Evolutionary conservation across 106 monocot genomes (phyloP).

Genomic region (Dendrobium catenatum): DNA sequence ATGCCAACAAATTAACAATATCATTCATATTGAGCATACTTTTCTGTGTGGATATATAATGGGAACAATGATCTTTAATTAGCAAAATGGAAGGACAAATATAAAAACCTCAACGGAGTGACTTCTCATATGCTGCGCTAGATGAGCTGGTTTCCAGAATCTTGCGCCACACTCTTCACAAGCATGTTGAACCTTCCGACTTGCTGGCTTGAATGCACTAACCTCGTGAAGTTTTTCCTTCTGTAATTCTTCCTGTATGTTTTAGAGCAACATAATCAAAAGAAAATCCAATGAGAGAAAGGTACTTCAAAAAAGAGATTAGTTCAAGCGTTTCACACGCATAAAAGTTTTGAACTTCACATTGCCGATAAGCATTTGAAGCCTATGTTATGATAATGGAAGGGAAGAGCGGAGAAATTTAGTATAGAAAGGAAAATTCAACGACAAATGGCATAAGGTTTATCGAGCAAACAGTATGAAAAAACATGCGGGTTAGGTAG

Average conservation of each 20-base stretch:
- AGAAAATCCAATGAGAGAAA: background rate
- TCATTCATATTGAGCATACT: background rate
- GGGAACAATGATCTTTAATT: background rate
- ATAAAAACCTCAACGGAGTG: background rate
- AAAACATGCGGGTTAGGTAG: background rate
- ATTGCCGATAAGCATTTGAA: too few species aligned
- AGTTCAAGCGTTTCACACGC: background rate
- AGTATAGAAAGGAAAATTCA: too few species aligned
- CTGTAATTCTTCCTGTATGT: background rate
- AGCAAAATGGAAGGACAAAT: background rate
- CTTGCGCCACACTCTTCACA: slow-evolving; percentile 6
- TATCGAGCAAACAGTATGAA: too few species aligned
- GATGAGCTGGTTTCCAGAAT: slow-evolving; percentile 10
- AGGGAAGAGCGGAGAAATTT: too few species aligned
- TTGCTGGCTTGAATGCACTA: background rate
- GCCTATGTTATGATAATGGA: too few species aligned
- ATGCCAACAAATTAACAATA: background rate
- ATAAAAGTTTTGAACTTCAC: background rate
- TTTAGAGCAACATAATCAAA: background rate
- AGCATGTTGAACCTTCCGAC: background rate
- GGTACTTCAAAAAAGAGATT: background rate
- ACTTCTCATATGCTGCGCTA: slow-evolving; percentile 1
- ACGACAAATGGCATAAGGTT: too few species aligned
- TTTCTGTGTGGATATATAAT: background rate
- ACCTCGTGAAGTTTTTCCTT: background rate